A percentile compares a stretch with the other conserved stretches of the same genome.
Evolutionary conservation across 495 filamentous ascomycete genomes (phyloP).

Genomic region (Pyrenula massariospora): DNA sequence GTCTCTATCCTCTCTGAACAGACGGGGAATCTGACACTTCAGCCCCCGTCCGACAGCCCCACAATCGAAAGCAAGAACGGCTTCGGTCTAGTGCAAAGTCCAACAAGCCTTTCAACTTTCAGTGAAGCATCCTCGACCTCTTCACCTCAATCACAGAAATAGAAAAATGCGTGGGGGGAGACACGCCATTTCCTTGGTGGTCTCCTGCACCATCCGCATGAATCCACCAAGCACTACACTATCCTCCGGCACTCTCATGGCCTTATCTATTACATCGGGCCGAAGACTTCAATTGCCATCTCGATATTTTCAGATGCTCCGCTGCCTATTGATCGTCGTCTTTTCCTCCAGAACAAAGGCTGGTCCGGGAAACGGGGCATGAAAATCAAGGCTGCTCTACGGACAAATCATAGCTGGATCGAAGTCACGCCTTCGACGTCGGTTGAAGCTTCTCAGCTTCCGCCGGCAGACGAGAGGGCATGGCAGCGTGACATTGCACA

Average conservation of each 20-base stretch:
- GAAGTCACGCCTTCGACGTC: slow-evolving; percentile 48
- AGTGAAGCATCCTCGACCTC: background rate
- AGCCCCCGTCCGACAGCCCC: background rate
- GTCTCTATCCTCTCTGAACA: background rate
- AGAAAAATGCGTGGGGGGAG: slow-evolving; percentile 37
- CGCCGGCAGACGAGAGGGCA: slow-evolving; percentile 40
- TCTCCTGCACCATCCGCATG: slow-evolving; percentile 46
- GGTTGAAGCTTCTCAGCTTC: slow-evolving; percentile 30
- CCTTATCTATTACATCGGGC: slow-evolving; percentile 52
- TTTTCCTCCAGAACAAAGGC: slow-evolving; percentile 57
- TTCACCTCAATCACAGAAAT: background rate
- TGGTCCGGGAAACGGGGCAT: slow-evolving; percentile 59
- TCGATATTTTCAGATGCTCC: slow-evolving; percentile 48
- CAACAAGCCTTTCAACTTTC: background rate
- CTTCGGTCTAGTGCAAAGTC: background rate
- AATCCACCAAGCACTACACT: slow-evolving; percentile 54
- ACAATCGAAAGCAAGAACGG: background rate
- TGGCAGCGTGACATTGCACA: slow-evolving; percentile 57
- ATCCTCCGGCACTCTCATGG: slow-evolving; percentile 55
- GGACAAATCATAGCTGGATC: slow-evolving; percentile 44
- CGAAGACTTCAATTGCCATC: slow-evolving; percentile 46
- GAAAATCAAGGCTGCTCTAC: slow-evolving; percentile 47
- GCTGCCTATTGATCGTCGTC: slow-evolving; percentile 42
- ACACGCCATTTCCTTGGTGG: slow-evolving; percentile 52
- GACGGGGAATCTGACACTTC: background rate